phyloP scores from a whole-genome alignment of 805 yeast species.

The Komagataella pseudopastoris region DNA sequence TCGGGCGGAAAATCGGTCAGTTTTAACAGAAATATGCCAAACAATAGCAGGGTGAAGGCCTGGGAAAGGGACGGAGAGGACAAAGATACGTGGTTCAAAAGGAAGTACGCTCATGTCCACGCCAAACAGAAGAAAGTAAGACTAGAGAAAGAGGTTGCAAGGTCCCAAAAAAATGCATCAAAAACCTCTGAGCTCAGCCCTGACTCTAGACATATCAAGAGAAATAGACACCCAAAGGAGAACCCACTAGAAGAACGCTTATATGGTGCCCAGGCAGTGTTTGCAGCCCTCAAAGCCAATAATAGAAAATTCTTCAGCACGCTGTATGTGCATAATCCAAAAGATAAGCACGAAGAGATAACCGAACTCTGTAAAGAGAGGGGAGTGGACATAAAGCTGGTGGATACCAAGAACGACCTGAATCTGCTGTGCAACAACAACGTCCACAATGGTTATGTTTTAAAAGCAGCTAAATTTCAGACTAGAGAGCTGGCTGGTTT shows the following conservation, averaged over 20 bases:
- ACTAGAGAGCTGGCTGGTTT: slow-evolving; percentile 16
- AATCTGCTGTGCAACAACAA: slow-evolving; percentile 50
- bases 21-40: slow-evolving; percentile 32
- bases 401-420: slow-evolving; percentile 34
- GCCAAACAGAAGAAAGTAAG: slow-evolving; percentile 26
- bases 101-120: slow-evolving; percentile 55
- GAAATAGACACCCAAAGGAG: slow-evolving; percentile 2
- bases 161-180: slow-evolving; percentile 3
- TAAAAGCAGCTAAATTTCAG: slow-evolving; percentile 47
- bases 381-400: slow-evolving; percentile 22
- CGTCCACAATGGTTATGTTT: slow-evolving; percentile 70
- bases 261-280: slow-evolving; percentile 65
- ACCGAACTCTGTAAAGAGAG: slow-evolving; percentile 28
- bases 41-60: slow-evolving; percentile 30
- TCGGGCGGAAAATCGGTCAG: slow-evolving; percentile 4
- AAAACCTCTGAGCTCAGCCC: not conserved
- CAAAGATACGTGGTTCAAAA: slow-evolving; percentile 48
- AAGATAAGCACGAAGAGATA: slow-evolving; percentile 24
- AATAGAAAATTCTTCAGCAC: slow-evolving; percentile 40
- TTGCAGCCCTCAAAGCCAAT: slow-evolving; percentile 48
- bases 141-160: slow-evolving; percentile 9
- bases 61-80: slow-evolving; percentile 54
- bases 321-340: slow-evolving; percentile 31
- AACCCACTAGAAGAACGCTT: slow-evolving; percentile 53
- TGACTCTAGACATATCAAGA: not conserved